phyloP scores from a whole-genome alignment of 2,329 filamentous ascomycete genomes.

The Ascochyta fabae region DNA sequence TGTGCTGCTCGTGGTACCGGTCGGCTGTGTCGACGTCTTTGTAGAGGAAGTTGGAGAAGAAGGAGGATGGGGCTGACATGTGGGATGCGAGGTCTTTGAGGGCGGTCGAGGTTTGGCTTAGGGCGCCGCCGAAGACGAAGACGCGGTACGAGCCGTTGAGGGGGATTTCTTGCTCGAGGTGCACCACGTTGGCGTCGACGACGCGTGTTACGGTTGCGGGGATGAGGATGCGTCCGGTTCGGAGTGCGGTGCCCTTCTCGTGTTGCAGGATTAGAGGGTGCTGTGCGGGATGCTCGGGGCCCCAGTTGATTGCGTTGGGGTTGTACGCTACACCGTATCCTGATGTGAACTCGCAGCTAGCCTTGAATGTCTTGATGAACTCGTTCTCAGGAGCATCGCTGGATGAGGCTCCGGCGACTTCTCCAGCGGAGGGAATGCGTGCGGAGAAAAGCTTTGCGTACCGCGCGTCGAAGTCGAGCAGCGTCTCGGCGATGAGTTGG shows the following conservation, averaged over 20 bases:
- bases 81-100: slow-evolving; percentile 72
- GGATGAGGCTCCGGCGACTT: slow-evolving; percentile 69
- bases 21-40: slow-evolving; percentile 60
- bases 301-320: slow-evolving; percentile 86
- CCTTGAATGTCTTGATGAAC: slow-evolving; percentile 90
- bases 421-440: slow-evolving; percentile 72
- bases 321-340: slow-evolving; percentile 90
- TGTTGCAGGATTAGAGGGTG: slow-evolving; percentile 72
- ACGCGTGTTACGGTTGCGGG: slow-evolving; percentile 85
- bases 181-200: slow-evolving; percentile 86
- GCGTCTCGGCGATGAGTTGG: slow-evolving; percentile 80
- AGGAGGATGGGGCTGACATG: slow-evolving; percentile 70
- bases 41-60: slow-evolving; percentile 72
- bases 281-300: slow-evolving; percentile 71
- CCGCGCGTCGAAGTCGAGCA: slow-evolving; percentile 85
- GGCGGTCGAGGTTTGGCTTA: slow-evolving; percentile 64
- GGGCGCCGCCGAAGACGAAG: slow-evolving; percentile 82
- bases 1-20: slow-evolving; percentile 77
- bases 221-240: slow-evolving; percentile 76
- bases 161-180: slow-evolving; percentile 88
- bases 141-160: slow-evolving; percentile 87
- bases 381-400: slow-evolving; percentile 65
- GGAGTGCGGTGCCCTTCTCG: slow-evolving; percentile 62
- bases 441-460: slow-evolving; percentile 91
- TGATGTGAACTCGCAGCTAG: slow-evolving; percentile 88